Evolutionary conservation across 2,329 filamentous ascomycete species (phyloP), one percentile per base, ranked within the genome.

Genomic region (Ophiognomonia clavigignenti-juglandacearum): DNA sequence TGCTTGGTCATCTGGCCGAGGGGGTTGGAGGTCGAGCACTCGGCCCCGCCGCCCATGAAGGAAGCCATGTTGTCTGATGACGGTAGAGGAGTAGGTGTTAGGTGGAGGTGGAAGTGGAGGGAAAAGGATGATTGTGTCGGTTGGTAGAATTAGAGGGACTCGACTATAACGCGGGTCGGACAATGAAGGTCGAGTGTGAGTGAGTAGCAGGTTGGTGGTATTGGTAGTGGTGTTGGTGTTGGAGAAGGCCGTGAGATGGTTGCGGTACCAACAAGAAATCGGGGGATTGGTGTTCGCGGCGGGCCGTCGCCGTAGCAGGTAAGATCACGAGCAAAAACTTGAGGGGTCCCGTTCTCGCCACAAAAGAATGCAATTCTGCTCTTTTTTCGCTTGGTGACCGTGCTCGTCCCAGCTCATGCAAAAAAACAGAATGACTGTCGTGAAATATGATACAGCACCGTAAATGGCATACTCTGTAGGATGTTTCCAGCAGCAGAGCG

Each of bases 1-100:
- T 96, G 91, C 70, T 98, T 98, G 55, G 91, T 89, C 67, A 98
- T 95, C 74, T 97, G 93, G 64, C 88, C 92, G 60, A 98, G 83
- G 48, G 95, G 93, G 68, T 98, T 98, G 55, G 88, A 90, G 53
- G 93, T 95, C 47, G 92, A 97, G 77, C 93, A 98, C 73, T 97
- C 93, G 59, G 92, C 87, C 59, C 92, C 91, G 69, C 42, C 45
- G 34, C 89, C 88, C 60, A 97, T 79, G 68, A 98, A 97, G 46
- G 92, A 96, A 92, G 98, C 97, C 56, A 53, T 73, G 24, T 24
- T 20, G n/a, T 19, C 26, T 4, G 23, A 18, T 10, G 29, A 13
- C 8, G 9, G 19, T 22, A 8, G 14, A 11, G 27, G 19, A 13
- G n/a, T 13, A 14, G 20, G 6, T n/a, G 26, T 22, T 9, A 3